Evolutionary conservation across 148 eudicot genomes (phyloP), one percentile per base, ranked within the genome.

Genomic region (Arbutus unedo): DNA sequence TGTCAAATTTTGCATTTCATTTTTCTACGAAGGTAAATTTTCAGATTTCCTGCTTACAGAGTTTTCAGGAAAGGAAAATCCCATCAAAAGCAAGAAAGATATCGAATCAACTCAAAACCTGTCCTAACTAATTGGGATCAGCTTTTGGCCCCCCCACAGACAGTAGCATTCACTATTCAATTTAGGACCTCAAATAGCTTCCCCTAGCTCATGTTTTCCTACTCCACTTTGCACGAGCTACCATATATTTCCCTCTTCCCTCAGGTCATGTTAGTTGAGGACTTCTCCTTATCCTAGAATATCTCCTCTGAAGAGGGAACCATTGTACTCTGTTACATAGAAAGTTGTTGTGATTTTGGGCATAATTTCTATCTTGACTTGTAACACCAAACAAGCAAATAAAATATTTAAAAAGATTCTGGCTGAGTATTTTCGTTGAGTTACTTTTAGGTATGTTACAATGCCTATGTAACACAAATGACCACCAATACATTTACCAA

Each of bases 151-250:
- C 16, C 16, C 71, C 25, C 71, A 66, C 6, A 25, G 16, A 25
- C 15, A 4, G 70, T 21, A 66, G 23, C 21, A 23, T 76, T 31
- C 31, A 6, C 49, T 25, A 66, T 66, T 16, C 43, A 31, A 16
- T 66, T 43, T 66, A 31, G 44, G 71, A 66, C 71, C 23, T 66
- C 71, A 25, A 25, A 66, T 25, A 66, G 71, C 71, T 66, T 66
- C 10, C 44, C 25, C 43, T 11, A 70, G 48, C 41, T 70, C 74
- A 70, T 43, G 54, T 70, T 47, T 47, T 44, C 50, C 77, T 47
- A 44, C 77, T 74, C 77, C 13, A 14, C 77, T 2, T 9, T 9
- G 13, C 41, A n/a, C 44, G 6, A 18, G 14, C 57, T 75, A 49
- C 31, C 57, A 2, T 19, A 50, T 50, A 49, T 50, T 76, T 51